Evolutionary conservation across 2,329 filamentous ascomycete species (phyloP), one percentile per base, ranked within the genome.

Genomic region (Colletotrichum plurivorum): DNA sequence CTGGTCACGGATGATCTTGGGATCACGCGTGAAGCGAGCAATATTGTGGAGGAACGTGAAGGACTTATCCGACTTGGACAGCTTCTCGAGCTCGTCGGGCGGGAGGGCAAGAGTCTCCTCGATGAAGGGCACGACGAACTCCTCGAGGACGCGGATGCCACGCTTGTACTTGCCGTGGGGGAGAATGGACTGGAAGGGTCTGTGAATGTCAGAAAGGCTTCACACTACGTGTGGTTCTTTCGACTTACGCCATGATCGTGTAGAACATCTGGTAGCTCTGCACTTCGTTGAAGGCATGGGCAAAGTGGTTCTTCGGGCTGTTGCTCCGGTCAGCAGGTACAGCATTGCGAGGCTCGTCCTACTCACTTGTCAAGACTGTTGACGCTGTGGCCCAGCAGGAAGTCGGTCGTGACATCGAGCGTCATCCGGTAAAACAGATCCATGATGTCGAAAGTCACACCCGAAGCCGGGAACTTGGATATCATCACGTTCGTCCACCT

Each of bases 21-120:
- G 81, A 63, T 88, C 83, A 13, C 90, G 87, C 0, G 93, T 95
- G 78, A 90, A 91, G 15, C 85, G 85, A 16, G 92, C 92, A 12
- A 95, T 87, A 61, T 91, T 91, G 76, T 95, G 91, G n/a, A 95
- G 85, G 80, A 95, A 94, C 1, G 91, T 94, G 74, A 93, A 92
- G 55, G 85, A 84, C 73, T 87, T 84, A 75, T 91, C 90, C 1
- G 87, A 87, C 73, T 90, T 92, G 51, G 88, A 89, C 73, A 92
- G 90, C 72, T 91, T 88, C 71, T 92, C 89, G 2, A 94, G 85
- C 75, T 94, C 92, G 12, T 87, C 85, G 0, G 85, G 84, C 0
- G 88, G 86, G 45, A 94, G 82, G 1, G 84, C 83, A 6, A 94
- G 84, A 0, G 91, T 87, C 48, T 88, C 84, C 62, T 92, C 86